phyloP scores from a whole-genome alignment of 1,284 basidiomycete species.

The Sanguinoderma infundibulare region DNA sequence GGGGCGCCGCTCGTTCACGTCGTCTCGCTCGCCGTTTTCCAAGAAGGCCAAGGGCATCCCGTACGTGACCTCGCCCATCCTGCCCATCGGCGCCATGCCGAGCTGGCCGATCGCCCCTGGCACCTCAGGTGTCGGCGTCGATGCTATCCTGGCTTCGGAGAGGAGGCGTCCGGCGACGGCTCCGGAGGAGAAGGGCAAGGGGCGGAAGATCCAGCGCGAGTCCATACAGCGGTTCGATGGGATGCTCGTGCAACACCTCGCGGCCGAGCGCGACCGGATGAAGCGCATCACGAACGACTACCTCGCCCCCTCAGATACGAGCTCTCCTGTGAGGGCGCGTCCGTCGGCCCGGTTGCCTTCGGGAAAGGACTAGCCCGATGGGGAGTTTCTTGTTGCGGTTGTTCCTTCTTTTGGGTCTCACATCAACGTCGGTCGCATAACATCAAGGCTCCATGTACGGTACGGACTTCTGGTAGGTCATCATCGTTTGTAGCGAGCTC shows the following conservation, averaged over 20 bases:
- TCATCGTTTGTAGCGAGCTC: constrained; percentile 9
- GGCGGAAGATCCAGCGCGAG: constrained; percentile 45
- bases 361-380: not conserved
- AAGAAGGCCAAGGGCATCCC: constrained; percentile 27
- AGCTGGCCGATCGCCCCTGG: constrained; percentile 20
- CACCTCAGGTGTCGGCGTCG: too few species aligned
- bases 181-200: constrained; percentile 31
- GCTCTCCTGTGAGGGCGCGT: constrained; percentile 18
- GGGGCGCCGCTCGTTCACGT: constrained; percentile 28
- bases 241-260: constrained; percentile 76
- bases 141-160: too few species aligned
- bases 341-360: not conserved
- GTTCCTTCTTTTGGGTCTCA: not conserved
- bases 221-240: constrained; percentile 69
- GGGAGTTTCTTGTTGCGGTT: not conserved
- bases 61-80: constrained; percentile 18
- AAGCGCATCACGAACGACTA: constrained; percentile 63
- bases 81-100: constrained; percentile 24
- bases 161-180: constrained; percentile 28
- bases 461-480: constrained; percentile 10
- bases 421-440: not conserved
- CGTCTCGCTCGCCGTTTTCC: constrained; percentile 16
- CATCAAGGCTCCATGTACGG: constrained; percentile 5
- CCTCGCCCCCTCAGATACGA: constrained; percentile 23
- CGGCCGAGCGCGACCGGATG: constrained; percentile 72